Conservation (phyloP, 1,284 basidiomycete species). For the Rhodotorula sp. region DNA sequence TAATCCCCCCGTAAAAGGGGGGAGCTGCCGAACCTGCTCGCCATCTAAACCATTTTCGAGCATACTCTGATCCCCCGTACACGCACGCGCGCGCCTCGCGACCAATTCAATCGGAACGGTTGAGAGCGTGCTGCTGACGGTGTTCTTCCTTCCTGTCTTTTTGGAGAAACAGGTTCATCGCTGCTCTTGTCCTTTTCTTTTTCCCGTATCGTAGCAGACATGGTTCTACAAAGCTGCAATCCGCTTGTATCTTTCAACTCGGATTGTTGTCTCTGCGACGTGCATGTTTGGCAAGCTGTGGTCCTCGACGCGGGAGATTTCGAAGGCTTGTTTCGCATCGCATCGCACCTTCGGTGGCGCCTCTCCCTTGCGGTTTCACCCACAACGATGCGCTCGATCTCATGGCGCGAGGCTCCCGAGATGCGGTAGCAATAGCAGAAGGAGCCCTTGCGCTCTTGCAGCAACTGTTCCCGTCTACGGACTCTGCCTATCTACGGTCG, state of each 20-base stretch:
- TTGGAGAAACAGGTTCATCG: neutral
- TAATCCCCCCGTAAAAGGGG: conserved; percentile 1
- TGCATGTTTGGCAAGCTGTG: too few species aligned
- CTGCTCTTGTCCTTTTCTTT: neutral
- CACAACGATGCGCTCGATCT: neutral
- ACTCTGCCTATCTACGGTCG: conserved; percentile 37
- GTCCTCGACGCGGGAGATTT: too few species aligned
- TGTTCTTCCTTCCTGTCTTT: neutral
- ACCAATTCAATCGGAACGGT: neutral
- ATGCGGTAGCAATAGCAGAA: conserved; percentile 7
- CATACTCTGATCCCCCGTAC: conserved; percentile 38
- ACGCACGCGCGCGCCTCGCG: neutral
- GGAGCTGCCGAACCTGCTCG: conserved; percentile 35
- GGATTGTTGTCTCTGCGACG: too few species aligned
- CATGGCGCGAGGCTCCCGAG: neutral
- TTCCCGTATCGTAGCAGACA: neutral
- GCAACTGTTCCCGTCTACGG: conserved; percentile 3
- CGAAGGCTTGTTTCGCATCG: neutral
- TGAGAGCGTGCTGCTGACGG: neutral
- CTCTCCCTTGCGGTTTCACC: neutral
- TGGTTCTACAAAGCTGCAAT: neutral
- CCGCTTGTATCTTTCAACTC: too few species aligned
- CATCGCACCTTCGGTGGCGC: neutral
- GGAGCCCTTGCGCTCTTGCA: conserved; percentile 30
- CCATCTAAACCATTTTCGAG: conserved; percentile 38